Evolutionary conservation across 768 basidiomycete genomes (phyloP).

Genomic region (Hericium rajendrae): DNA sequence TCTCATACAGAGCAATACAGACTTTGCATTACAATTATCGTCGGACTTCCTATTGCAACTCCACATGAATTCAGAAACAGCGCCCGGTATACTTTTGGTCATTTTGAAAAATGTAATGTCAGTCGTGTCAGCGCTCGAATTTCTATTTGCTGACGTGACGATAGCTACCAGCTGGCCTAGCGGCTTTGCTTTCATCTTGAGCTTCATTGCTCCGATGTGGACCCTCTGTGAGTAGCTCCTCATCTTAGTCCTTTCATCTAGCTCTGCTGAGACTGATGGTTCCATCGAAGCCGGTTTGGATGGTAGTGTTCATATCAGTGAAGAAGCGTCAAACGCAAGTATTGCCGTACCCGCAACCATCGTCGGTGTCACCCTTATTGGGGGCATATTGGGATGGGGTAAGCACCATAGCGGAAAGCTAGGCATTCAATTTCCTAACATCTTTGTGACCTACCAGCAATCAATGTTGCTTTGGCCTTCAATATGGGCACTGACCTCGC

Average conservation of each 20-base stretch:
- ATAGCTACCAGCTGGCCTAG: slow-evolving; percentile 39
- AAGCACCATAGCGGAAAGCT: slow-evolving; percentile 11
- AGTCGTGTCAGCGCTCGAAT: neutral
- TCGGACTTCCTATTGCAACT: slow-evolving; percentile 53
- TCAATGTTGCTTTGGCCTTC: slow-evolving; percentile 16
- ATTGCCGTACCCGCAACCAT: slow-evolving; percentile 57
- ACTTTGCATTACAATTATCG: slow-evolving; percentile 38
- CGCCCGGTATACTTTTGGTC: slow-evolving; percentile 52
- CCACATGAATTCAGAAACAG: slow-evolving; percentile 49
- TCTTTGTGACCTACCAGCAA: neutral
- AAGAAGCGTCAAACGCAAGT: slow-evolving; percentile 53
- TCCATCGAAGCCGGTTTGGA: slow-evolving; percentile 28
- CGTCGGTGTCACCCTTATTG: slow-evolving; percentile 37
- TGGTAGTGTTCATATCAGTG: slow-evolving; percentile 48
- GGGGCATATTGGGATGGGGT: slow-evolving; percentile 49
- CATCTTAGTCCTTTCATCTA: too few species aligned
- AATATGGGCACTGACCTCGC: slow-evolving; percentile 34
- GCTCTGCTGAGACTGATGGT: neutral
- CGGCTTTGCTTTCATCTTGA: slow-evolving; percentile 41
- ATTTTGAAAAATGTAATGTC: slow-evolving; percentile 50
- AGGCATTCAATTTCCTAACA: too few species aligned
- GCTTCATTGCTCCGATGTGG: slow-evolving; percentile 42
- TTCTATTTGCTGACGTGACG: neutral
- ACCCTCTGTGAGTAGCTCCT: slow-evolving; percentile 26
- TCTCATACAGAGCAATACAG: slow-evolving; percentile 21